A percentile compares a stretch with the other conserved stretches of the same genome.
phyloP scores from a whole-genome alignment of 495 filamentous ascomycete genomes.

The Hyaloscypha hepaticicola region DNA sequence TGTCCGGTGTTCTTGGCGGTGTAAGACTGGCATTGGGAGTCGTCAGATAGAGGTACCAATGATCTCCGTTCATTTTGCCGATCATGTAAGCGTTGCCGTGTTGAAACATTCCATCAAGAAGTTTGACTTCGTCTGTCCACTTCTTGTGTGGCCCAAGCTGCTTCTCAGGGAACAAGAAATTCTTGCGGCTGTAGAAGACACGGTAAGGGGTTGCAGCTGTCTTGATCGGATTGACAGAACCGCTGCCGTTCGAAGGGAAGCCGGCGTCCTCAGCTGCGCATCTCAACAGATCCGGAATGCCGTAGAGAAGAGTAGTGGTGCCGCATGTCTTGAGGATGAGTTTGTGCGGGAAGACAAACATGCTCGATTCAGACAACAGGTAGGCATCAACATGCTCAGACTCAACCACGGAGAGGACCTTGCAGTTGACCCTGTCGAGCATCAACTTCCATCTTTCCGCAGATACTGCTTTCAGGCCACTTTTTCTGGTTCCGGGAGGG shows the following conservation, averaged over 20 bases:
- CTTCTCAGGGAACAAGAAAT: conserved; percentile 93
- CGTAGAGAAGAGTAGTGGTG: conserved; percentile 89
- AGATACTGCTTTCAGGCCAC: conserved; percentile 83
- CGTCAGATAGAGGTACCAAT: conserved; percentile 98
- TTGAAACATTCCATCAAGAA: conserved; percentile 83
- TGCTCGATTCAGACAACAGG: conserved; percentile 95
- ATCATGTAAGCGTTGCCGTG: conserved; percentile 99
- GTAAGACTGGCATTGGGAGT: conserved; percentile 78
- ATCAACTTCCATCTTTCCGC: conserved; percentile 90
- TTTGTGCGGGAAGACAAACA: conserved; percentile 99
- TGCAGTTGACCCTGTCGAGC: conserved; percentile 97
- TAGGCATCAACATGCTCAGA: conserved; percentile 98
- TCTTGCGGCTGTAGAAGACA: conserved; percentile 99
- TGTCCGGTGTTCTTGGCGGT: conserved; percentile 75
- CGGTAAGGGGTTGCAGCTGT: conserved; percentile 85
- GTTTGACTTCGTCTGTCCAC: conserved; percentile 95
- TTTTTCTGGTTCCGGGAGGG: conserved; percentile 64
- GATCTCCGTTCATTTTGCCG: conserved; percentile 99
- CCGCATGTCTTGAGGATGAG: conserved; percentile 98
- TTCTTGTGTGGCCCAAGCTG: conserved; percentile 93
- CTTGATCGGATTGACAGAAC: conserved; percentile 44
- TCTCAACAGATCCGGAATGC: conserved; percentile 83
- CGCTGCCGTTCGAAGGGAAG: conserved; percentile 53
- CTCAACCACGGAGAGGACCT: conserved; percentile 90
- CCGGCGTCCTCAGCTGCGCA: conserved; percentile 86